A percentile compares a stretch with the other conserved stretches of the same genome.
Conservation (phyloP, 139 green algal genomes). For the Penium margaritaceum region DNA sequence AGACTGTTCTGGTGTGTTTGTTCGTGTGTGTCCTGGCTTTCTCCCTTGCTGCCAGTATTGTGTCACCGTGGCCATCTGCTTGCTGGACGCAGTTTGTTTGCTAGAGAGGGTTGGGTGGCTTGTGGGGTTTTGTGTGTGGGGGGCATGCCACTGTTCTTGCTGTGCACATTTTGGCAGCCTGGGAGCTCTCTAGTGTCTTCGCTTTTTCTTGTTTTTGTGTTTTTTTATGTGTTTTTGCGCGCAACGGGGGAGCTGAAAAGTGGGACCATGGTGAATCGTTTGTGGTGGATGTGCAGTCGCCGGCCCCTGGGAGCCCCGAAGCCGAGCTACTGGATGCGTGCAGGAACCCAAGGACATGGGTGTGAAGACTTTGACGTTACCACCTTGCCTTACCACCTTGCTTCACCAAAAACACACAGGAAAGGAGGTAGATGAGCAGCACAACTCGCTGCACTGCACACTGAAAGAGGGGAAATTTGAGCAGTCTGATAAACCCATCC, state of each 20-base stretch:
- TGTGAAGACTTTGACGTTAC: conserved; percentile 7
- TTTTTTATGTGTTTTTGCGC: conserved; percentile 5
- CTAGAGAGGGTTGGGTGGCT: not conserved
- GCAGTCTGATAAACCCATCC: no score
- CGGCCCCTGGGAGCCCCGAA: conserved; percentile 64
- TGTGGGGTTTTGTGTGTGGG: not conserved
- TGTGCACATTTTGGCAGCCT: not conserved
- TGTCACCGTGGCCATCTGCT: not conserved
- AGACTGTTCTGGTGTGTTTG: not conserved
- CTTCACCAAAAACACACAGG: not conserved
- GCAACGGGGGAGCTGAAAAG: not conserved
- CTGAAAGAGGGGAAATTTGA: no score
- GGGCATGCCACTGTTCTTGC: no score
- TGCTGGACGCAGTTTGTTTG: not conserved
- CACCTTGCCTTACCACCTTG: not conserved
- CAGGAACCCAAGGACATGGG: conserved; percentile 63
- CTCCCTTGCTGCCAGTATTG: conserved; percentile 1
- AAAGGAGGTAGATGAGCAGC: no score
- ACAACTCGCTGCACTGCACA: no score
- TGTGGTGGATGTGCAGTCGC: conserved; percentile 30
- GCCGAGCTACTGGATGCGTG: conserved; percentile 73
- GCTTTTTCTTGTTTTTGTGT: conserved; percentile 4
- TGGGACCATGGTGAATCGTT: not conserved
- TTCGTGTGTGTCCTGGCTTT: not conserved
- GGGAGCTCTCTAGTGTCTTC: not conserved